These are phyloP conservation scores for Cutaneotrichosporon sp. DNA, from an alignment of 1,284 basidiomycete genomes.

Conservation along the genomic window DNA sequence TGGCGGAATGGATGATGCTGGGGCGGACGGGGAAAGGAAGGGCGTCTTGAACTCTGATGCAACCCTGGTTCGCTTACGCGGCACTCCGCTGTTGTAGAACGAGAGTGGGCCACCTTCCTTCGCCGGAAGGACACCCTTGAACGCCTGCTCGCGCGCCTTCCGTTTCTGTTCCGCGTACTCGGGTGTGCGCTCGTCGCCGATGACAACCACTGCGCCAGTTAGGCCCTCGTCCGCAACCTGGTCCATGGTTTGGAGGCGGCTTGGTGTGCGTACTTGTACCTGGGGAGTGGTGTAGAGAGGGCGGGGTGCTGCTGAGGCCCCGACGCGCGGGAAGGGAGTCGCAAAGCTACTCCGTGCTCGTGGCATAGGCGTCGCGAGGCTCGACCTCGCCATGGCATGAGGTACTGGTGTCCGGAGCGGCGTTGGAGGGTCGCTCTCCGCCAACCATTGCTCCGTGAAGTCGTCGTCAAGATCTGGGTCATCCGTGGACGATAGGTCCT, in stretches of 20 bases:
- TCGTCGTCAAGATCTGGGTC: neutral
- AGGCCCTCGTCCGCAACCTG: constrained; percentile 20
- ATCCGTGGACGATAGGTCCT: neutral
- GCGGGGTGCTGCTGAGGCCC: neutral
- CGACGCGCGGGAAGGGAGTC: neutral
- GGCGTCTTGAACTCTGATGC: constrained; percentile 16
- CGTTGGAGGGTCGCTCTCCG: neutral
- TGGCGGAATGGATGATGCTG: neutral
- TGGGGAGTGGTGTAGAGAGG: neutral
- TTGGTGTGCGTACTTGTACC: neutral
- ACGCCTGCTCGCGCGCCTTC: constrained; percentile 32
- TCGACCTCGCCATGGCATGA: neutral
- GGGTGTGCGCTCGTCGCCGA: constrained; percentile 15
- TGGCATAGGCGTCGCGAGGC: neutral
- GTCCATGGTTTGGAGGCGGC: constrained; percentile 17
- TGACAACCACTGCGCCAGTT: constrained; percentile 13
- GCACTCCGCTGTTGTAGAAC: constrained; percentile 31
- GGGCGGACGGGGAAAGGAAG: neutral
- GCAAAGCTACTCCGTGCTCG: neutral
- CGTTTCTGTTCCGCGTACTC: constrained; percentile 27
- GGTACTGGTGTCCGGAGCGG: neutral
- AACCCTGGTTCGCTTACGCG: constrained; percentile 2
- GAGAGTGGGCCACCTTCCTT: constrained; percentile 31
- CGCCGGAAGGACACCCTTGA: constrained; percentile 34
- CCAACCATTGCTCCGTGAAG: neutral